phyloP scores from a whole-genome alignment of 495 filamentous ascomycete genomes.

The Cercophora samala region DNA sequence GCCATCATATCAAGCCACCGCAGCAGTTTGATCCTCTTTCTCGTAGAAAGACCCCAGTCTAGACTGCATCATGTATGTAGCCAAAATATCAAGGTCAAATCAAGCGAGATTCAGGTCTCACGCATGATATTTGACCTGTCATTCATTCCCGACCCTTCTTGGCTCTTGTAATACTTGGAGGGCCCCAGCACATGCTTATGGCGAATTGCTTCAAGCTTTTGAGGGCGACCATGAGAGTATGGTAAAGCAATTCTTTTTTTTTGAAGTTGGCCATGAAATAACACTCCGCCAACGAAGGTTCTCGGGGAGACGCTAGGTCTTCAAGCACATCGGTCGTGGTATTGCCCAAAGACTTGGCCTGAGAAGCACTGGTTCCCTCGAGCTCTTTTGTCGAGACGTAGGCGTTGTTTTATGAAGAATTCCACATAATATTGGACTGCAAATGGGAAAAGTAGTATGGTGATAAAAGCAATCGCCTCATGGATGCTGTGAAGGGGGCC shows the following conservation, averaged over 20 bases:
- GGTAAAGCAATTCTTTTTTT: neutral
- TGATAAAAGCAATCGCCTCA: neutral
- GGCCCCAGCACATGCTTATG: too few relatives aligned
- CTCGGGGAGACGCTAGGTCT: neutral
- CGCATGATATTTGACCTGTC: too few relatives aligned
- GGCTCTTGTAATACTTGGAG: too few relatives aligned
- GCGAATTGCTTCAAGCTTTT: too few relatives aligned
- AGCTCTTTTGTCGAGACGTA: neutral
- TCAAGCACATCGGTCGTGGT: neutral
- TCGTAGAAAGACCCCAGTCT: too few relatives aligned
- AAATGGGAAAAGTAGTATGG: constrained; percentile 5
- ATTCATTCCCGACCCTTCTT: too few relatives aligned
- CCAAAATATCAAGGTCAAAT: too few relatives aligned
- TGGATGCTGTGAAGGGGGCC: constrained; percentile 2
- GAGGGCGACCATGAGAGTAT: too few relatives aligned
- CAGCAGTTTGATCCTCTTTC: too few relatives aligned
- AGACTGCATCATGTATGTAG: too few relatives aligned
- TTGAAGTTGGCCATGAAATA: neutral
- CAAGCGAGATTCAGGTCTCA: too few relatives aligned
- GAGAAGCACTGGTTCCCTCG: neutral
- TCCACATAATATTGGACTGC: neutral
- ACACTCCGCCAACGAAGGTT: neutral
- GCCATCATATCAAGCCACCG: too few relatives aligned
- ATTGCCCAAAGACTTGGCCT: neutral
- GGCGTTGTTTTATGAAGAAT: neutral